A percentile compares a stretch with the other conserved stretches of the same genome.
phyloP scores from a whole-genome alignment of 1,139 yeast genomes.

The Pichia sp. region DNA sequence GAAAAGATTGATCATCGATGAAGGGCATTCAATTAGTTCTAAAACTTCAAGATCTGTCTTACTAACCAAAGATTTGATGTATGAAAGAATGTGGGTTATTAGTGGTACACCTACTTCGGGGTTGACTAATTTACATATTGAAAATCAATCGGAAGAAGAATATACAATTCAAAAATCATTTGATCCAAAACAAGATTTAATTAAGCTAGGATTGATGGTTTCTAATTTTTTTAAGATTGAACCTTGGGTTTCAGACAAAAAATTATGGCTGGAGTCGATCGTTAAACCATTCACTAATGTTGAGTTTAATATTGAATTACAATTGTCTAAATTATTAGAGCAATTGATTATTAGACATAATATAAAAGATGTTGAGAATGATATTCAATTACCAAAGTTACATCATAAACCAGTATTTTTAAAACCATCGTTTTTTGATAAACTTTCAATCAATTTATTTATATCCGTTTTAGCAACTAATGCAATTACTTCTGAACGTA shows the following conservation, averaged over 20 bases:
- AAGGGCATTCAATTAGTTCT: conserved; percentile 60
- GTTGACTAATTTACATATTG: conserved; percentile 52
- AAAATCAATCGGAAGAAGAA: conserved; percentile 32
- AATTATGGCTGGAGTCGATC: conserved; percentile 43
- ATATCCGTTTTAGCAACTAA: conserved; percentile 63
- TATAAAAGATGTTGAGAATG: conserved; percentile 45
- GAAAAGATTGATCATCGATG: conserved; percentile 69
- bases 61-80: conserved; percentile 42
- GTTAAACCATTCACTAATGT: conserved; percentile 42
- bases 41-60: conserved; percentile 44
- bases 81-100: conserved; percentile 67
- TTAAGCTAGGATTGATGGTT: conserved; percentile 47
- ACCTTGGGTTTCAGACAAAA: conserved; percentile 47
- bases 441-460: conserved; percentile 54
- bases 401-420: conserved; percentile 53
- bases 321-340: conserved; percentile 39
- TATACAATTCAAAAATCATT: conserved; percentile 34
- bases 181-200: conserved; percentile 46
- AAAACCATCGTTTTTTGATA: conserved; percentile 57
- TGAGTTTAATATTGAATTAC: conserved; percentile 37
- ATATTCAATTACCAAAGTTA: conserved; percentile 52
- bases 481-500: conserved; percentile 66
- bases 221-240: conserved; percentile 51
- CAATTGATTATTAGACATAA: conserved; percentile 52
- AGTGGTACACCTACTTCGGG: conserved; percentile 76